Conservation (phyloP, 169 alveolate species). For the Plasmodium sp. region DNA sequence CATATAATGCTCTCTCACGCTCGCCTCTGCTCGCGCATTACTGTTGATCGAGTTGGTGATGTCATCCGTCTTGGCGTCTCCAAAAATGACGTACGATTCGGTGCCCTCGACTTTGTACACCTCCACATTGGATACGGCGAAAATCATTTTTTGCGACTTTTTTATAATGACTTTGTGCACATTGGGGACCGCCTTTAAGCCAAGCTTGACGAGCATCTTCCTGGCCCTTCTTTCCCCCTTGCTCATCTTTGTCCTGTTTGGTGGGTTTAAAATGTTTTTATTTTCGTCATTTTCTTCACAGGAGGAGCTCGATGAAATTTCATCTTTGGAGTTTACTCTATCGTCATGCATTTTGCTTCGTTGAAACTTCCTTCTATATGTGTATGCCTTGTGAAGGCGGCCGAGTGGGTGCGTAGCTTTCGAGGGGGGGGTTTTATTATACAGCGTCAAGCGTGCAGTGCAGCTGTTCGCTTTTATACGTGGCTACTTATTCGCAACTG, state of each 20-base stretch:
- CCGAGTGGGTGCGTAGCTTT: neutral
- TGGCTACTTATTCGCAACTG: neutral
- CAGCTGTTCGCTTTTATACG: neutral
- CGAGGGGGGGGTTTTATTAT: neutral
- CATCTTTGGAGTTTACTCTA: constrained; percentile 58
- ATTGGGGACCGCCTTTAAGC: constrained; percentile 93
- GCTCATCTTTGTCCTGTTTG: constrained; percentile 82
- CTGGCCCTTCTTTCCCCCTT: constrained; percentile 96
- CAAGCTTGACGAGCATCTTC: constrained; percentile 93
- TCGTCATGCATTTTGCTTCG: constrained; percentile 58
- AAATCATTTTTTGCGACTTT: constrained; percentile 93
- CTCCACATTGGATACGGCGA: constrained; percentile 95
- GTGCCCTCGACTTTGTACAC: constrained; percentile 93
- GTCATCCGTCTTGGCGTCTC: constrained; percentile 97
- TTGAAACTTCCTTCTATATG: neutral
- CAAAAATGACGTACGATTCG: constrained; percentile 96
- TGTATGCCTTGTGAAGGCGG: neutral
- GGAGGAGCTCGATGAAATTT: constrained; percentile 65
- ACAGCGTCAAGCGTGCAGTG: neutral
- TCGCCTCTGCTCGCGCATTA: neutral
- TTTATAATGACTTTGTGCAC: constrained; percentile 93
- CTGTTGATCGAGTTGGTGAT: constrained; percentile 81
- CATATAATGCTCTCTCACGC: neutral
- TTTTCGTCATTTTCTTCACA: constrained; percentile 73
- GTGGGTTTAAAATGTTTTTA: constrained; percentile 55